Conservation (phyloP, 192 early-diverging fungal species). For the Anaeromyces robustus region DNA sequence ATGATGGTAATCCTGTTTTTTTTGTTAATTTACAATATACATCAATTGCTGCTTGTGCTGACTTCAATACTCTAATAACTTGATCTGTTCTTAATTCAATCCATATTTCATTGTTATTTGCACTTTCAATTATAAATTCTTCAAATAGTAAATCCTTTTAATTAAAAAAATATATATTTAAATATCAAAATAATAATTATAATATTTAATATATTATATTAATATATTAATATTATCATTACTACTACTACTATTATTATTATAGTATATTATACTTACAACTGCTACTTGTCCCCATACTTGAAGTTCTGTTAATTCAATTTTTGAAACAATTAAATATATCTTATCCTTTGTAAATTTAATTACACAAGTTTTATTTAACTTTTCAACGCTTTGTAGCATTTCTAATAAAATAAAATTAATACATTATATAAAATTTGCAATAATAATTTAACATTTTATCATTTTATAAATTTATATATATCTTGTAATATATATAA, state of each 20-base stretch:
- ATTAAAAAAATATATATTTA: too few species aligned
- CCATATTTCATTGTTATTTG: background rate
- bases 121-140: background rate
- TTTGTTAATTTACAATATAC: background rate
- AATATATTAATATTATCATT: too few species aligned
- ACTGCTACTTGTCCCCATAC: background rate
- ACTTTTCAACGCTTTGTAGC: background rate
- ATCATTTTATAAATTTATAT: too few species aligned
- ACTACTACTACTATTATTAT: too few species aligned
- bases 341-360: background rate
- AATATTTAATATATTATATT: too few species aligned
- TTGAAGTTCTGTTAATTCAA: background rate
- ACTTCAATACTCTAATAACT: background rate
- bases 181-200: too few species aligned
- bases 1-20: background rate
- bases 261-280: background rate
- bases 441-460: too few species aligned
- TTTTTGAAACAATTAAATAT: background rate
- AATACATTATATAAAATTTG: too few species aligned
- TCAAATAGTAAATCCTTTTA: background rate
- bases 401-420: background rate
- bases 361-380: background rate
- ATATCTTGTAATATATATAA: too few species aligned
- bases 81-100: background rate
- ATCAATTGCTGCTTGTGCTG: background rate